Evolutionary conservation across 495 filamentous ascomycete genomes (phyloP).

Genomic region (Aeminium ludgeri): DNA sequence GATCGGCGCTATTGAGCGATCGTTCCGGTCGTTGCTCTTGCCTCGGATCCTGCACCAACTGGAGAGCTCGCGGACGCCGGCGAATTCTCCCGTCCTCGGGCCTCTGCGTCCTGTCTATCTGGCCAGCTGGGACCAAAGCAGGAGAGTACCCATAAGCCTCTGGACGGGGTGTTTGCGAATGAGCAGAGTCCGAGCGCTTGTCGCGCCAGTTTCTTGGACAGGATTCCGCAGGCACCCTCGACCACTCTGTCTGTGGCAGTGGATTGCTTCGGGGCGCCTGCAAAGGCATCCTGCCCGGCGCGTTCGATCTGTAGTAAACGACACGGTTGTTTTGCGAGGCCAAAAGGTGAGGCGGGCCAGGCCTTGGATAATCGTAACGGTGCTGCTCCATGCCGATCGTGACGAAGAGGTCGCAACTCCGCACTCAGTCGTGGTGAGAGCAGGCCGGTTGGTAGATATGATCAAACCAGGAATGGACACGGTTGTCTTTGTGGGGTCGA

Average conservation of each 20-base stretch:
- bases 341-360: too few species aligned
- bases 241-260: constrained; percentile 11
- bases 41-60: not conserved
- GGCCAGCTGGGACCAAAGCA: not conserved
- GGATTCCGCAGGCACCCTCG: constrained; percentile 6
- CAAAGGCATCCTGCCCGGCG: too few species aligned
- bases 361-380: too few species aligned
- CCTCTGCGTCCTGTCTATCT: not conserved
- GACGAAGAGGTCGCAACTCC: too few species aligned
- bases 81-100: not conserved
- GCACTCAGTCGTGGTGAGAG: too few species aligned
- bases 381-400: too few species aligned
- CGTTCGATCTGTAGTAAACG: too few species aligned
- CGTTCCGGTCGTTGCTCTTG: too few species aligned
- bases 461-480: too few species aligned
- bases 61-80: constrained; percentile 1
- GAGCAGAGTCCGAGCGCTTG: not conserved
- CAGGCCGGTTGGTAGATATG: too few species aligned
- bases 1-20: not conserved
- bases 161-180: not conserved
- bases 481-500: too few species aligned
- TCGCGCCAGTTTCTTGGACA: constrained; percentile 6
- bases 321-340: too few species aligned
- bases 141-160: not conserved
- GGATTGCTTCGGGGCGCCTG: constrained; percentile 4